Evolutionary conservation across 345 rosid species (phyloP), one percentile per base, ranked within the genome.

Genomic region (Excoecaria cochinchinensis): DNA sequence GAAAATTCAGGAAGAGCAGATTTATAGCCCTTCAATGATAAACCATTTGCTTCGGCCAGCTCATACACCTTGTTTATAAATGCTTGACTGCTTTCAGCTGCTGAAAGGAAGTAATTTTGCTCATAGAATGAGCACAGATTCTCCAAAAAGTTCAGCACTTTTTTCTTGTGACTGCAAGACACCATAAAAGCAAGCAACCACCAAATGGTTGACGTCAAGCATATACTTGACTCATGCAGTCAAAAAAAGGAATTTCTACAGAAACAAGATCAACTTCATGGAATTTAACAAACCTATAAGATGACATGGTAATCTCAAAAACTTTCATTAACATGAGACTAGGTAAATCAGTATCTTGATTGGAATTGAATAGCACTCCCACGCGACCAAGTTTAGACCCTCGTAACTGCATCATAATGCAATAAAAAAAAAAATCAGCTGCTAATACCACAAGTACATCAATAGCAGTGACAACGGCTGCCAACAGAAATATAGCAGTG

Each of bases 331-430:
- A 87, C 64, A 92, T 87, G 68, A 91, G 89, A 81, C 85, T 81
- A 42, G 85, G 69, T 78, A 85, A 75, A 83, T 86, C 85, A 73
- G 87, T 77, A 80, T 87, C 85, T 71, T 74, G 77, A 73, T 81
- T 83, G 75, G 84, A 85, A 76, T 81, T 88, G 80, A 93, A 92
- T 61, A 95, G 78, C 57, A 91, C 90, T 81, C 97, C 99, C 76
- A 91, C 60, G 71, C 99, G 96, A 79, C 91, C 93, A 83, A 77
- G 74, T 85, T 89, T 89, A 72, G 99, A 86, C 50, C 98, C 98
- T 82, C 82, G 85, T 58, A 90, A 76, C 99, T 95, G 89, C 84
- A 80, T 61, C 71, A 77, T 50, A 72, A 55, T 17, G 38, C 62
- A 74, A 67, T 31, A 31, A 0, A 31, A 31, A 31, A 31, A 31